These are phyloP conservation scores for Podosphaera xanthii DNA, from an alignment of 2,329 filamentous ascomycete genomes.

Conservation along the genomic window DNA sequence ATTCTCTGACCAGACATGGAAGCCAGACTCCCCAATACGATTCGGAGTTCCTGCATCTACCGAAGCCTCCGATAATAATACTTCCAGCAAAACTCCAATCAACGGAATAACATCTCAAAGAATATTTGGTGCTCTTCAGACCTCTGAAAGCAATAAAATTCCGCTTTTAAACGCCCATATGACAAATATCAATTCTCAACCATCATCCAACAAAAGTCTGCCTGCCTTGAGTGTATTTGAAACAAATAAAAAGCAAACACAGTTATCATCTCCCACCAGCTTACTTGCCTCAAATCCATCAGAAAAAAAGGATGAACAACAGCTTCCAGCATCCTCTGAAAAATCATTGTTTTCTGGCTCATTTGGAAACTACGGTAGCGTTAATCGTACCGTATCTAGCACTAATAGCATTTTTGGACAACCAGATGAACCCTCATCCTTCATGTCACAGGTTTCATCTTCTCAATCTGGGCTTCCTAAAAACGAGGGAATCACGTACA, in stretches of 20 bases:
- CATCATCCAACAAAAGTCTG: neutral
- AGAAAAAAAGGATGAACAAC: neutral
- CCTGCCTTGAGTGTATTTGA: neutral
- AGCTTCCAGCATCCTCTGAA: neutral
- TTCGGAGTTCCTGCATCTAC: constrained; percentile 12
- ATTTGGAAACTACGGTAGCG: constrained; percentile 2
- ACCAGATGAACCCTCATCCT: constrained; percentile 10
- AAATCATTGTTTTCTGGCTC: neutral
- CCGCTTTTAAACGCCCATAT: neutral
- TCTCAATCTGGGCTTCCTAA: constrained; percentile 15
- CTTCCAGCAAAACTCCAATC: constrained; percentile 7
- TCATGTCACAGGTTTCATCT: constrained; percentile 14
- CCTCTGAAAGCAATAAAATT: neutral
- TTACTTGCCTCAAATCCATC: neutral
- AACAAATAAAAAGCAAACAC: neutral
- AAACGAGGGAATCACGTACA: constrained; percentile 11
- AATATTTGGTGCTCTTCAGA: neutral
- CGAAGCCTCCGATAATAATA: constrained; percentile 3
- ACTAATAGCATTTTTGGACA: constrained; percentile 9
- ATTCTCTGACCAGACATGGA: constrained; percentile 25
- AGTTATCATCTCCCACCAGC: neutral
- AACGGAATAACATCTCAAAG: constrained; percentile 7
- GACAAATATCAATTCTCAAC: neutral
- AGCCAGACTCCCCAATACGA: constrained; percentile 24
- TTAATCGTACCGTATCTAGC: constrained; percentile 4